phyloP scores from a whole-genome alignment of 768 basidiomycete genomes.

The Amanita phalloides region DNA sequence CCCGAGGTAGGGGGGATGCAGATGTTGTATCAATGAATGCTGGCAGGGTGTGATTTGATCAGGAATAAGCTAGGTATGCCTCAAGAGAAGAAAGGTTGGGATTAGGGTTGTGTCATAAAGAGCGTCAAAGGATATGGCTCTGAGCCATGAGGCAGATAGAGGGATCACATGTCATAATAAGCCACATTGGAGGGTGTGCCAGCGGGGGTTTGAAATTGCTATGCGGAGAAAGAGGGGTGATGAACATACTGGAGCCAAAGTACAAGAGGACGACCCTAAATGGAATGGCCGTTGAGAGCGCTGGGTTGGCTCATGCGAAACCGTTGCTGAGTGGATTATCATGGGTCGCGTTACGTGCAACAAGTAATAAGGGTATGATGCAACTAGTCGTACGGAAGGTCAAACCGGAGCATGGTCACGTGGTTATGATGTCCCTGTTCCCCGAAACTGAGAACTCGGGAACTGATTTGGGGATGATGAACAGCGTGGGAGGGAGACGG shows the following conservation, averaged over 20 bases:
- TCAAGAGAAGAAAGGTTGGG: not conserved
- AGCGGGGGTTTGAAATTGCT: not conserved
- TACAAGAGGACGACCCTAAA: not conserved
- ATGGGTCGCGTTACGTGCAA: not conserved
- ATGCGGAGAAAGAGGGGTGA: conserved; percentile 1
- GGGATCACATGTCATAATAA: conserved; percentile 3
- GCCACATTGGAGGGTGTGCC: conserved; percentile 1
- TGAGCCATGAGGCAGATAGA: conserved; percentile 2
- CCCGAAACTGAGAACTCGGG: not conserved
- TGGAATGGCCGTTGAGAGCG: not conserved
- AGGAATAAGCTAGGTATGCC: not conserved
- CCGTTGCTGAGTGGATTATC: not conserved
- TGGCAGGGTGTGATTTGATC: not conserved
- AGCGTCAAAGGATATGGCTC: not conserved
- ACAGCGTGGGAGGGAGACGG: not conserved
- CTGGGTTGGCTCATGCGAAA: not conserved
- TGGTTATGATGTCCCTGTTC: not conserved
- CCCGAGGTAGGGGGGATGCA: not conserved
- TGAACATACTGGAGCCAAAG: not conserved
- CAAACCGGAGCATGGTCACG: not conserved
- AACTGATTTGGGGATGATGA: not conserved
- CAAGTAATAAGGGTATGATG: not conserved
- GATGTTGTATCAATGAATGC: not conserved
- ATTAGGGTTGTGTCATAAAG: conserved; percentile 5
- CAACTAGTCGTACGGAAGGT: not conserved